Evolutionary conservation across 148 eudicot genomes (phyloP).

Genomic region (Amaranthus palmeri): DNA sequence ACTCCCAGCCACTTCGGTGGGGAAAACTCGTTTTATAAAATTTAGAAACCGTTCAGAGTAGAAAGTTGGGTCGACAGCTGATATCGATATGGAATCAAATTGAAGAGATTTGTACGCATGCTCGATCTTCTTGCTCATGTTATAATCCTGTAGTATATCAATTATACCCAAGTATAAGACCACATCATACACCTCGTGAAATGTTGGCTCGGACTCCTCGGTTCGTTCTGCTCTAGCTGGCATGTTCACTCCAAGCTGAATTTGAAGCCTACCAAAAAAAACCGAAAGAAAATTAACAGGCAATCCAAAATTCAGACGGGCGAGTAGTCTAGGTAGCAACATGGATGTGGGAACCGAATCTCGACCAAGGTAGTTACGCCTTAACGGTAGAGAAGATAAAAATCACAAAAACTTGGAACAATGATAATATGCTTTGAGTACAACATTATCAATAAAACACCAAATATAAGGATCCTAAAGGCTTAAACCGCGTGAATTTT

Average conservation of each 20-base stretch:
- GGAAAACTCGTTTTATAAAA: conserved; percentile 82
- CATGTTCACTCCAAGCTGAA: conserved; percentile 98
- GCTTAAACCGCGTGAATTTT: too few relatives aligned
- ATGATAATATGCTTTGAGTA: too few relatives aligned
- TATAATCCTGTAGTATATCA: conserved; percentile 90
- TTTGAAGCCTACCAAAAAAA: conserved; percentile 57
- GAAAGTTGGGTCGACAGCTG: conserved; percentile 85
- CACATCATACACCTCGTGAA: conserved; percentile 77
- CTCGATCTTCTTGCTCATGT: conserved; percentile 78
- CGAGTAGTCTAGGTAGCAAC: neutral
- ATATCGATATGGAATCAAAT: conserved; percentile 84
- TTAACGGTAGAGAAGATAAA: too few relatives aligned
- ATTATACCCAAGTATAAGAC: conserved; percentile 90
- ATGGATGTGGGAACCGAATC: neutral
- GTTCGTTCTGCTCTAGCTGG: conserved; percentile 89
- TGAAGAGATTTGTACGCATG: conserved; percentile 89
- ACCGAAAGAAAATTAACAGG: neutral
- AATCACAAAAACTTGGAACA: too few relatives aligned
- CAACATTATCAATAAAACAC: too few relatives aligned
- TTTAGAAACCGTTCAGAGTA: conserved; percentile 77
- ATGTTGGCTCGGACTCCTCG: conserved; percentile 38
- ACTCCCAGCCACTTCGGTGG: conserved; percentile 37
- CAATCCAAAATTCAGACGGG: neutral
- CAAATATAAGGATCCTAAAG: too few relatives aligned
- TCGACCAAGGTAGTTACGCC: too few relatives aligned